phyloP scores from a whole-genome alignment of 495 filamentous ascomycete species.

The Penicillium riverlandense region DNA sequence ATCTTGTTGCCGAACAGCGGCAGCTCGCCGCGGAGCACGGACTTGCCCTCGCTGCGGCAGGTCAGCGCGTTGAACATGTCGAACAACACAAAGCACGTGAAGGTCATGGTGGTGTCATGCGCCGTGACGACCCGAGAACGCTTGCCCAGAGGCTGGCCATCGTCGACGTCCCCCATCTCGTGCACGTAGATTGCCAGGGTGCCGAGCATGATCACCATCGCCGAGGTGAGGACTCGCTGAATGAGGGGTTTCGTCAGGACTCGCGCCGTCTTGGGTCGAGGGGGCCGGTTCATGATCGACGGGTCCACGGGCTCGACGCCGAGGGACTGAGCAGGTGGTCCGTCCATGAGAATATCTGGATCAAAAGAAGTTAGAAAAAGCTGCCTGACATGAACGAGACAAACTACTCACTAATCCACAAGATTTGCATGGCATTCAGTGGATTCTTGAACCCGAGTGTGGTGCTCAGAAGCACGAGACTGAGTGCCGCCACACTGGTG shows the following conservation, averaged over 20 bases:
- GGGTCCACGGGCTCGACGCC: slow-evolving; percentile 95
- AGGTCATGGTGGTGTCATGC: slow-evolving; percentile 98
- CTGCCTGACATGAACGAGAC: neutral
- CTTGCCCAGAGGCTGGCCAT: slow-evolving; percentile 27
- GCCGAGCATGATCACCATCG: slow-evolving; percentile 80
- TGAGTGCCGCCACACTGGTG: slow-evolving; percentile 89
- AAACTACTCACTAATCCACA: slow-evolving; percentile 86
- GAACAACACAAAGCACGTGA: slow-evolving; percentile 96
- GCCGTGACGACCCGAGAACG: slow-evolving; percentile 62
- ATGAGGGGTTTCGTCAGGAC: slow-evolving; percentile 81
- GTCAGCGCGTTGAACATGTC: slow-evolving; percentile 98
- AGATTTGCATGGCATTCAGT: slow-evolving; percentile 96
- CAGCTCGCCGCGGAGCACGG: slow-evolving; percentile 78
- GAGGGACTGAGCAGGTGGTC: slow-evolving; percentile 92
- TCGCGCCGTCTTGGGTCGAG: slow-evolving; percentile 73
- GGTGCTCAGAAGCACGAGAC: slow-evolving; percentile 85
- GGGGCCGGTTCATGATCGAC: slow-evolving; percentile 86
- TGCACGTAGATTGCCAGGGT: slow-evolving; percentile 85
- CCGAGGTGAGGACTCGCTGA: slow-evolving; percentile 78
- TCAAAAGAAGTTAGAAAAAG: slow-evolving; percentile 18
- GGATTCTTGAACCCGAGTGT: slow-evolving; percentile 88
- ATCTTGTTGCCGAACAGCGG: slow-evolving; percentile 76
- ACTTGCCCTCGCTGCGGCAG: slow-evolving; percentile 88
- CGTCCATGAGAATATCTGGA: slow-evolving; percentile 97
- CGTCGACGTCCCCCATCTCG: slow-evolving; percentile 68